A percentile compares a stretch with the other conserved stretches of the same genome.
phyloP scores from a whole-genome alignment of 352 stramenopile genomes.

The Phytophthora brassicae region DNA sequence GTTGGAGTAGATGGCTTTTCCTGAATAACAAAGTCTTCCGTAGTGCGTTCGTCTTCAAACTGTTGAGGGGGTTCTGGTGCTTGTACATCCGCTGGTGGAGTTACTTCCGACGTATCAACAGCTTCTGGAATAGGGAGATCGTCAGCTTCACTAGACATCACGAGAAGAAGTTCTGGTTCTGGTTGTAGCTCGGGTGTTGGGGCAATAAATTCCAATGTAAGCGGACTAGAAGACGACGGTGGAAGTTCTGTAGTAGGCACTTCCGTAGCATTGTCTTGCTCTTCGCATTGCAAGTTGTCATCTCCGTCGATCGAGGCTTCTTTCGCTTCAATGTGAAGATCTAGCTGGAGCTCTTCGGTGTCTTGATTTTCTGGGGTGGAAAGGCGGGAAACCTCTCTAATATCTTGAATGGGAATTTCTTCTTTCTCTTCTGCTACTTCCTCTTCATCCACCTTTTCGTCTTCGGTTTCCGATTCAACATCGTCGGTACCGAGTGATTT shows the following conservation, averaged over 20 bases:
- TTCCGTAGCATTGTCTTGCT: not conserved
- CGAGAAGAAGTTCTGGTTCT: too few species aligned
- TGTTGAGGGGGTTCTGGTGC: conserved; percentile 6
- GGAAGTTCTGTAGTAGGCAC: not conserved
- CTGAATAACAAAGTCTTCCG: conserved; percentile 4
- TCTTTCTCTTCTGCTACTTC: not conserved
- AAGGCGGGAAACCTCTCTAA: conserved; percentile 14
- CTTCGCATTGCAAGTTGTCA: not conserved
- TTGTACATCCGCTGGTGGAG: not conserved
- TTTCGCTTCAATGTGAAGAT: not conserved
- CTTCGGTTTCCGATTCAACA: conserved; percentile 40
- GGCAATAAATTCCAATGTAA: conserved; percentile 1
- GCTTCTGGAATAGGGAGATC: conserved; percentile 11
- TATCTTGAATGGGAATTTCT: not conserved
- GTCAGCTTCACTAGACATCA: not conserved
- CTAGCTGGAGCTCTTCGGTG: not conserved
- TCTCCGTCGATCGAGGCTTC: not conserved
- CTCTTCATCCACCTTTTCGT: conserved; percentile 1
- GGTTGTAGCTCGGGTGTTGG: too few species aligned
- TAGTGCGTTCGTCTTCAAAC: conserved; percentile 29
- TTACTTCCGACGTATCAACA: not conserved
- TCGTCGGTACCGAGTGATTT: conserved; percentile 72
- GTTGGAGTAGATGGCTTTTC: not conserved
- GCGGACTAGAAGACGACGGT: not conserved
- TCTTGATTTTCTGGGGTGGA: conserved; percentile 11